Base-by-base conservation (phyloP, 2,329 filamentous ascomycete species). In the Aspergillus aculeatus region DNA sequence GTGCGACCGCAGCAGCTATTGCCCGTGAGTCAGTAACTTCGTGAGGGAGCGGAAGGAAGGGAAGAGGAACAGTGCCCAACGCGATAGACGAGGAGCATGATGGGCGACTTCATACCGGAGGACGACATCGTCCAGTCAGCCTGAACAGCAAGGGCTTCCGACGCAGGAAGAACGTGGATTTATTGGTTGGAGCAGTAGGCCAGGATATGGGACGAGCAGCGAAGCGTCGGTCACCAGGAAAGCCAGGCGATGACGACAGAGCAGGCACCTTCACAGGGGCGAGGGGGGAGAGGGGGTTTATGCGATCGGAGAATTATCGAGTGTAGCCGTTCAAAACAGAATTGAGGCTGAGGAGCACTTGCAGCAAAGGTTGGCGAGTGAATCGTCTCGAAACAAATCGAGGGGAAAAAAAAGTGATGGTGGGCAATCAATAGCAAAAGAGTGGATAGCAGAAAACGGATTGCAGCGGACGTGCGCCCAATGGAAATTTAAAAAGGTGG, bases 301-400 rank as follows among this genome's bases (percentile, higher is more conserved):
- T 57, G 57, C 50, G 41, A 48, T 50, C 53, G 55, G 21, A 58
- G 26, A 55, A 47, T 50, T 44, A 31, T 32, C 26, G 32, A 56
- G 31, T 10, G 41, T 49, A 62, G 41, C 47, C 24, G 54, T 53
- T 57, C 31, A 32, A 58, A 57, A 29, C 51, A 44, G 54, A 16
- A 58, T 59, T 48, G 44, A 56, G n/a, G 19, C 26, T 26, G 49
- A 48, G 35, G 19, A 3, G 23, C n/a, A 49, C 24, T 56, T 55
- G 23, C 56, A 54, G 55, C 29, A 53, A 59, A 23, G 12, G 38
- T 38, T 44, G 19, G 48, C 48, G 26, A 16, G 35, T 48, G 41
- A 24, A 51, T 58, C 6, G 26, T 47, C 51, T 44, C 21, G 14
- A 24, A 16, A 47, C 47, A 23, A 58, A 55, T 26, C 26, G 26